Base-by-base conservation (phyloP, 148 eudicot species). In the Tetragonia tetragonoides region DNA sequence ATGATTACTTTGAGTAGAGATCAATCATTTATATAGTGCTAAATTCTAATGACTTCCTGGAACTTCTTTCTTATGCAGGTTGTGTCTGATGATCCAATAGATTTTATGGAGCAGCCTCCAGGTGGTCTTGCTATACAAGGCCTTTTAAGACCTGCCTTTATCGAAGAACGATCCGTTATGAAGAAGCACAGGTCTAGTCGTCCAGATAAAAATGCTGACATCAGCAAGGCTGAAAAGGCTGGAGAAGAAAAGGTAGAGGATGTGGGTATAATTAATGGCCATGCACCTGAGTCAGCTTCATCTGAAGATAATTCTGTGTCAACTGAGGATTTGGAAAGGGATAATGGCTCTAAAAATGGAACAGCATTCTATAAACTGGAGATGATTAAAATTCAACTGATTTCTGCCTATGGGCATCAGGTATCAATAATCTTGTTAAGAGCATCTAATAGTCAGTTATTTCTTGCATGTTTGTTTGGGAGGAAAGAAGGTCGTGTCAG, bases 331-430 rank as follows among this genome's bases (percentile, higher is more conserved):
- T 81, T 82, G 85, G 89, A 89, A 82, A 90, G 76, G 82, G 93
- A 90, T 84, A 89, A 87, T 72, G 77, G 75, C 66, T 54, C 77
- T 66, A 86, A 79, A 73, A 87, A 79, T 81, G 97, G 97, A 39
- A 88, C 91, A 78, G 88, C 94, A 77, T 95, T 87, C 81, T 93
- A 95, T 84, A 93, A 93, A 96, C 88, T 95, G 66, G 99, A 95
- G 84, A 91, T 90, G 90, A 78, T 80, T 66, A 93, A 90, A 78
- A 89, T 95, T 75, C 89, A 88, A 71, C 85, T 95, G 75, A 81
- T 95, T 78, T 90, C 97, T 37, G 81, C 94, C 24, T 72, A 88
- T 77, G 99, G 97, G 44, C 78, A 84, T 74, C 97, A 90, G 94
- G 99, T 95, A 85, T 54, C 47, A 37, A 38, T 42, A 75, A 46